Percentiles rank a stretch among this genome's conserved stretches.
Conservation (phyloP, 257 asterid genomes). For the Leptodermis oblonga region DNA sequence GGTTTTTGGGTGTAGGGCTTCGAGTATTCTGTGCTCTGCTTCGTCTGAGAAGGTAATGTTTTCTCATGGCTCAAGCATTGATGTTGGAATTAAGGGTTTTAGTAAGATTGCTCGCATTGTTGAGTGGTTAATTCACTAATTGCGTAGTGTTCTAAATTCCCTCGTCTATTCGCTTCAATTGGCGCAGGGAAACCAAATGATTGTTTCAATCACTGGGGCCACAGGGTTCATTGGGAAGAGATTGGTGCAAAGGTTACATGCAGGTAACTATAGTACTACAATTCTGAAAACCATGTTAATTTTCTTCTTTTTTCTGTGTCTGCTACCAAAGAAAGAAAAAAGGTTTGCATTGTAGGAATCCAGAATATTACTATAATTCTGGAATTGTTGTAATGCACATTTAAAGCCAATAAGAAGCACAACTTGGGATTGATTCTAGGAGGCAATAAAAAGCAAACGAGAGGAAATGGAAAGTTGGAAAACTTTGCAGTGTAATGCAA, state of each 20-base stretch:
- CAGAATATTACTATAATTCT: no score
- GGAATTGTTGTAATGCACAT: neutral
- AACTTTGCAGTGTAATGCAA: neutral
- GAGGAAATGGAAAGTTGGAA: neutral
- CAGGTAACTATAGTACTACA: conserved; percentile 22
- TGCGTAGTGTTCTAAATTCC: neutral
- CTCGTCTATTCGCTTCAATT: conserved; percentile 1
- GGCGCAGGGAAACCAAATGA: conserved; percentile 65
- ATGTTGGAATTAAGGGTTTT: neutral
- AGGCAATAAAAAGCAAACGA: neutral
- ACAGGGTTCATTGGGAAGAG: conserved; percentile 93
- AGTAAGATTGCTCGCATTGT: neutral
- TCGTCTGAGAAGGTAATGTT: conserved; percentile 38
- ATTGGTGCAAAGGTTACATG: conserved; percentile 80
- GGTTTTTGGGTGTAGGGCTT: conserved; percentile 1
- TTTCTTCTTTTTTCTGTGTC: neutral
- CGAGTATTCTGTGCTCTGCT: conserved; percentile 20
- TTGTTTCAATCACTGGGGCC: conserved; percentile 84
- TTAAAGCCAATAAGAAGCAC: neutral
- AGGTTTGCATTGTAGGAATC: no score
- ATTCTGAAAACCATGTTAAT: neutral
- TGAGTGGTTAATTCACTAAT: neutral
- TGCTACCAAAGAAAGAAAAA: no score
- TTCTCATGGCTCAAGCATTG: neutral
- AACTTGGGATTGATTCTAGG: neutral